Conservation (phyloP, 805 yeast genomes). For the Ogataea salicorniae region DNA sequence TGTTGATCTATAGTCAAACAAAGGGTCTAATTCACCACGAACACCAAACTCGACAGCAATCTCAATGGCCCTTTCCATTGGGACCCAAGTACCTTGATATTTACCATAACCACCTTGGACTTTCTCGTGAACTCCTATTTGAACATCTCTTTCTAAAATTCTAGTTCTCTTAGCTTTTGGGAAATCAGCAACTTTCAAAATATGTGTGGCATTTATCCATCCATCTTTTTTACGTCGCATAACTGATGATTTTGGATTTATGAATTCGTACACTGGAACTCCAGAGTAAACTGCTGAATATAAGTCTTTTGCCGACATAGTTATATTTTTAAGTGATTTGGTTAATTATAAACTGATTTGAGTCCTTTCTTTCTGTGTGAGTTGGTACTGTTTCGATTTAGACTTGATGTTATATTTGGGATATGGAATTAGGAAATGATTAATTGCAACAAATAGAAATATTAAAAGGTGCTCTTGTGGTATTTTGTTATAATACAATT, state of each 20-base stretch:
- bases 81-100: slow-evolving; percentile 97
- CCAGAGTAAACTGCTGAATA: slow-evolving; percentile 77
- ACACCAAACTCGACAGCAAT: slow-evolving; percentile 66
- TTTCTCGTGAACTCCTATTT: slow-evolving; percentile 82
- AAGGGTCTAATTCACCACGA: slow-evolving; percentile 52
- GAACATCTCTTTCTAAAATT: slow-evolving; percentile 90
- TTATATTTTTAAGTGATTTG: neutral
- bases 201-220: slow-evolving; percentile 94
- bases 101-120: slow-evolving; percentile 97
- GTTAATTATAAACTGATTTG: too few relatives aligned
- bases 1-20: slow-evolving; percentile 55
- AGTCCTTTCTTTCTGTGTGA: too few relatives aligned
- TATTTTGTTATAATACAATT: too few relatives aligned
- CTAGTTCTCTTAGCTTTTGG: slow-evolving; percentile 93
- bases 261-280: slow-evolving; percentile 78
- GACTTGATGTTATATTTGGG: too few relatives aligned
- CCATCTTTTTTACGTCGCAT: slow-evolving; percentile 75
- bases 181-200: slow-evolving; percentile 86
- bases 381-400: too few relatives aligned
- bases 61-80: slow-evolving; percentile 65
- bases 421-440: too few relatives aligned
- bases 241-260: slow-evolving; percentile 62
- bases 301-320: slow-evolving; percentile 29
- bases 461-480: too few relatives aligned
- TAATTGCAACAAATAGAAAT: too few relatives aligned